Conservation (phyloP, 331 rosid genomes). For the Quercus phellos region DNA sequence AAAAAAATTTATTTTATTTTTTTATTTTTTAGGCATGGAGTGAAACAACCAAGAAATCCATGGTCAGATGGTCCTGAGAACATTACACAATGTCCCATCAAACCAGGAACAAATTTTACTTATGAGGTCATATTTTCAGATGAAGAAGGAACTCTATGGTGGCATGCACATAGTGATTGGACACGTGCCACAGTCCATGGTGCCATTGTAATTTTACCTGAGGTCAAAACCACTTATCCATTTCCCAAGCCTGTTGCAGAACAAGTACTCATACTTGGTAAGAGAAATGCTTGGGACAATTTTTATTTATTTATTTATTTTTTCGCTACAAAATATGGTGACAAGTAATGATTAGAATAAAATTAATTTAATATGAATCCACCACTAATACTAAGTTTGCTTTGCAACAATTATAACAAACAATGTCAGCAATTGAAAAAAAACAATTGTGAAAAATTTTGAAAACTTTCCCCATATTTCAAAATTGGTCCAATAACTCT, state of each 20-base stretch:
- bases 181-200: conserved; percentile 45
- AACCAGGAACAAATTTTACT: conserved; percentile 23
- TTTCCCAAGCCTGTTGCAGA: conserved; percentile 17
- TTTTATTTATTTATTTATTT: too few relatives aligned
- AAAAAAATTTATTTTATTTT: too few relatives aligned
- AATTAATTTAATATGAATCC: too few relatives aligned
- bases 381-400: too few relatives aligned
- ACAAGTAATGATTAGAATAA: too few relatives aligned
- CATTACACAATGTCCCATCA: conserved; percentile 42
- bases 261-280: conserved; percentile 22
- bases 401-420: too few relatives aligned
- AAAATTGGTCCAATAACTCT: too few relatives aligned
- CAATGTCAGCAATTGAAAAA: too few relatives aligned
- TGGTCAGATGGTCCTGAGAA: conserved; percentile 52
- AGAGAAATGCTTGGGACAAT: too few relatives aligned
- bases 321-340: not conserved
- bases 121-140: conserved; percentile 31
- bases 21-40: conserved; percentile 26
- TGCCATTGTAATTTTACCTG: conserved; percentile 23
- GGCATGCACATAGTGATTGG: conserved; percentile 54
- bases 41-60: conserved; percentile 40
- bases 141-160: conserved; percentile 51
- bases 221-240: conserved; percentile 6
- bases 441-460: too few relatives aligned
- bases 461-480: too few relatives aligned